Conservation (phyloP, 148 eudicot genomes). For the Diospyros kaki region DNA sequence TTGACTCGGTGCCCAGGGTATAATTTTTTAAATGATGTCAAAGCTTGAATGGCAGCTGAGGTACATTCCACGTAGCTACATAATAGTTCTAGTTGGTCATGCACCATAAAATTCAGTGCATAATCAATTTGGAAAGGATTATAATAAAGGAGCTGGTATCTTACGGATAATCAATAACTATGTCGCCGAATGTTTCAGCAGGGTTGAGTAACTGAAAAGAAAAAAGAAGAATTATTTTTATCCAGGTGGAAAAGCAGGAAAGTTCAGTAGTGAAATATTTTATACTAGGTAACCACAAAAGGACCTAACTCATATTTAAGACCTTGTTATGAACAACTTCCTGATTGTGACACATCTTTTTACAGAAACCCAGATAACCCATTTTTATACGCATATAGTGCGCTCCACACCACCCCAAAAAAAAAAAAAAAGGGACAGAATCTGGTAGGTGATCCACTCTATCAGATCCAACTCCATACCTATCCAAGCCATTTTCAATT, state of each 20-base stretch:
- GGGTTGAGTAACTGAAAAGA: conserved; percentile 81
- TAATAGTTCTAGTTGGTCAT: conserved; percentile 9
- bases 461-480: too few relatives aligned
- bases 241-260: neutral
- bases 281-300: neutral
- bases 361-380: too few relatives aligned
- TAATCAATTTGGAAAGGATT: neutral
- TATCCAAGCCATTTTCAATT: too few relatives aligned
- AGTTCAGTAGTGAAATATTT: conserved; percentile 2
- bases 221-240: neutral
- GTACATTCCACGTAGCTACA: conserved; percentile 93
- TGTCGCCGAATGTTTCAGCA: conserved; percentile 98
- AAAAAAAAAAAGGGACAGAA: too few relatives aligned
- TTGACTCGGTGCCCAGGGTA: conserved; percentile 80
- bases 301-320: neutral
- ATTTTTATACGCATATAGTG: too few relatives aligned
- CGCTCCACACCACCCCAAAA: too few relatives aligned
- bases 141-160: conserved; percentile 28
- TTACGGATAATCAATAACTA: conserved; percentile 98
- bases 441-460: too few relatives aligned
- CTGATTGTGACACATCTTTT: too few relatives aligned
- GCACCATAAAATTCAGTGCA: neutral
- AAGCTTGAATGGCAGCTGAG: conserved; percentile 91
- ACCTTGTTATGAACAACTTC: neutral
- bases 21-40: conserved; percentile 62